Conservation (phyloP, 148 eudicot genomes). For the Cornus suecica region DNA sequence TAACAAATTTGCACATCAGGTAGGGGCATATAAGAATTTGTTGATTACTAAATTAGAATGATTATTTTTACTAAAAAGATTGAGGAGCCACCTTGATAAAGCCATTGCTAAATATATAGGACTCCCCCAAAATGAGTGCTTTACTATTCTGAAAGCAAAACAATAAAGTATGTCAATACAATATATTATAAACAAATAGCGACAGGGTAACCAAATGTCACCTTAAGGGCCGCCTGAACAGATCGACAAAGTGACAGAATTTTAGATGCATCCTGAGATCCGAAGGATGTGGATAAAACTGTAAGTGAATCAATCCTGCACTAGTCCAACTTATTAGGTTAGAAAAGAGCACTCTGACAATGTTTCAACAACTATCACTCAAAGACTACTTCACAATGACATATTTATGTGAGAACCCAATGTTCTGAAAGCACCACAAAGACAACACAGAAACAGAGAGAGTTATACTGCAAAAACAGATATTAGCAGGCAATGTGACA, state of each 20-base stretch:
- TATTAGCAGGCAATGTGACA: background rate
- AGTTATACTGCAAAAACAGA: background rate
- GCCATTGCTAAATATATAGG: constrained; percentile 71
- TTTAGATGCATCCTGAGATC: constrained; percentile 83
- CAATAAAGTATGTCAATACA: constrained; percentile 8
- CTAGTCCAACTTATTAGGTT: constrained; percentile 18
- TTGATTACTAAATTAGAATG: background rate
- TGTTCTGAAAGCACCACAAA: background rate
- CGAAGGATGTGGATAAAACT: constrained; percentile 73
- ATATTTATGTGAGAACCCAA: background rate
- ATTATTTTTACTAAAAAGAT: background rate
- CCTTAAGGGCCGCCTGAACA: constrained; percentile 80
- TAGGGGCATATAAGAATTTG: too few species aligned
- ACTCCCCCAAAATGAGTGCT: constrained; percentile 80
- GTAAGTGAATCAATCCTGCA: constrained; percentile 92
- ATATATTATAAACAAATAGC: constrained; percentile 1
- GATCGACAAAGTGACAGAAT: constrained; percentile 77
- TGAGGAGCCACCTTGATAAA: constrained; percentile 70
- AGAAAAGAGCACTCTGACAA: background rate
- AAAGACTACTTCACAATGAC: background rate
- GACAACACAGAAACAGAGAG: background rate
- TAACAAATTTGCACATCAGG: background rate
- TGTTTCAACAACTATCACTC: background rate
- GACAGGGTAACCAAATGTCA: constrained; percentile 15
- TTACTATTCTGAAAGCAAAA: constrained; percentile 54